These are phyloP conservation scores for Cornus florida DNA, from an alignment of 148 eudicot species.

Conservation along the genomic window DNA sequence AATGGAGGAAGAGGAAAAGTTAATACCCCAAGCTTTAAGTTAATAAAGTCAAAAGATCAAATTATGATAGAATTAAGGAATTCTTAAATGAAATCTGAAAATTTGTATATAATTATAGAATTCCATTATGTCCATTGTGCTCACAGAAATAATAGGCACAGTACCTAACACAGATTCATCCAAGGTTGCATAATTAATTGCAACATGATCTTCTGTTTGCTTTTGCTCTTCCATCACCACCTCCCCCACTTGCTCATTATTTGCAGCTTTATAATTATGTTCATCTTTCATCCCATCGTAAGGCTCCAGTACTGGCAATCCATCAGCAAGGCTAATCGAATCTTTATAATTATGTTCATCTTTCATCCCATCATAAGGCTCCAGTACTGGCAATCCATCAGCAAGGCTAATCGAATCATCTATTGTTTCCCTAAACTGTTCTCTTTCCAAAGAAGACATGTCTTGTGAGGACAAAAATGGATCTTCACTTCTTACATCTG, in stretches of 20 bases:
- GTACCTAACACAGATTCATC: constrained; percentile 29
- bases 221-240: constrained; percentile 27
- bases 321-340: constrained; percentile 15
- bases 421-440: constrained; percentile 24
- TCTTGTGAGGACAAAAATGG: constrained; percentile 13
- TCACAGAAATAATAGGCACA: neutral
- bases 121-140: constrained; percentile 2
- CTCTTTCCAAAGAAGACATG: constrained; percentile 26
- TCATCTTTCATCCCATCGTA: constrained; percentile 16
- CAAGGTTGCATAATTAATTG: constrained; percentile 4
- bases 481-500: constrained; percentile 18
- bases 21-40: neutral
- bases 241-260: constrained; percentile 15
- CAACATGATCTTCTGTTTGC: constrained; percentile 17
- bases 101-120: neutral
- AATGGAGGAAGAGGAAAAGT: neutral
- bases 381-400: constrained; percentile 22
- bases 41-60: neutral
- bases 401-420: constrained; percentile 14
- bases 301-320: constrained; percentile 23
- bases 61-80: neutral
- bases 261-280: constrained; percentile 19
- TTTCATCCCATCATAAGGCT: constrained; percentile 20
- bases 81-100: neutral
- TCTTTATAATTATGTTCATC: neutral